These are phyloP conservation scores for Sporothrix phasma DNA, from an alignment of 2,329 filamentous ascomycete species.

Conservation along the genomic window DNA sequence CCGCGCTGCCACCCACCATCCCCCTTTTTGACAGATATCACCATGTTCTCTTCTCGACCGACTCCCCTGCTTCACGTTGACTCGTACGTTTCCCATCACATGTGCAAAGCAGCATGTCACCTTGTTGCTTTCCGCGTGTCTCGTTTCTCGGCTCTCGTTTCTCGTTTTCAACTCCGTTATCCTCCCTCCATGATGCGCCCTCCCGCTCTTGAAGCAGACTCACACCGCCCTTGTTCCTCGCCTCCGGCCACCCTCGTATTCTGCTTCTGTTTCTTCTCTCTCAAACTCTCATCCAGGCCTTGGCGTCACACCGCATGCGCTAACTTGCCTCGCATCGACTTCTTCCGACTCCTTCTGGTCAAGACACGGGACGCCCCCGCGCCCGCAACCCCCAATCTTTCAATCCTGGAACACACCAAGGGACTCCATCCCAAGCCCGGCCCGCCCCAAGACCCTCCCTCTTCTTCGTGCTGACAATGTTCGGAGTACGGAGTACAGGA, in stretches of 20 bases:
- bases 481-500: too few relatives aligned
- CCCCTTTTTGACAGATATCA: not conserved
- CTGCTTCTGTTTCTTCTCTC: not conserved
- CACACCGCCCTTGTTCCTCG: not conserved
- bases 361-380: not conserved
- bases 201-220: not conserved
- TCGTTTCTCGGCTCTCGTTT: too few relatives aligned
- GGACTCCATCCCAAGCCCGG: not conserved
- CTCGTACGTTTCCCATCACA: not conserved
- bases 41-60: not conserved
- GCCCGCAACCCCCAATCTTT: not conserved
- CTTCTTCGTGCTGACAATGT: not conserved
- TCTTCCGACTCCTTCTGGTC: not conserved
- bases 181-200: not conserved
- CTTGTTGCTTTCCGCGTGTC: not conserved
- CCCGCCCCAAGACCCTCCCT: not conserved
- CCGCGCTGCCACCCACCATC: not conserved
- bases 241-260: not conserved
- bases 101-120: not conserved
- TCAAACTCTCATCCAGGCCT: not conserved
- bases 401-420: not conserved
- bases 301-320: slow-evolving; percentile 2
- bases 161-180: not conserved
- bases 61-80: not conserved
- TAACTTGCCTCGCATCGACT: not conserved